A percentile compares a stretch with the other conserved stretches of the same genome.
Evolutionary conservation across 306 rosid species (phyloP).

Genomic region (Lathyrus sativus): DNA sequence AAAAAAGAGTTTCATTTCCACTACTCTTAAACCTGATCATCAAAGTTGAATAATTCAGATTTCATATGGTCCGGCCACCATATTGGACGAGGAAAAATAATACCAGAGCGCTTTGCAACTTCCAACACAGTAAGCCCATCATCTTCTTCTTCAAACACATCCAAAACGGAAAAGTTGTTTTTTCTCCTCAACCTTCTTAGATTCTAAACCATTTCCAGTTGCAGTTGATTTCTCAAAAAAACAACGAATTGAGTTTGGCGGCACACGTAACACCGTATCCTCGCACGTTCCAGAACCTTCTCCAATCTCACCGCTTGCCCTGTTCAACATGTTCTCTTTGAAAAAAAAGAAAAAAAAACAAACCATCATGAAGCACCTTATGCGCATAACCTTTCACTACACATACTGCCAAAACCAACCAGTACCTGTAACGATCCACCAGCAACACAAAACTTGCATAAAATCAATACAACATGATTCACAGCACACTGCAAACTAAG

Average conservation of each 20-base stretch:
- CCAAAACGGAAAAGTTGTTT: not conserved
- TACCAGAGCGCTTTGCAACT: constrained; percentile 32
- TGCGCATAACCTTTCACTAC: too few relatives aligned
- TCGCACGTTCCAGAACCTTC: constrained; percentile 28
- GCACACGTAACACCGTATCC: not conserved
- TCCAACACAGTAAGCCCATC: constrained; percentile 24
- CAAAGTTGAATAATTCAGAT: not conserved
- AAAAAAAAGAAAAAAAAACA: too few relatives aligned
- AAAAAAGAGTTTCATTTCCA: too few relatives aligned
- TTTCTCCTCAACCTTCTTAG: not conserved
- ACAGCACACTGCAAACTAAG: too few relatives aligned
- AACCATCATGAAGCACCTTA: too few relatives aligned
- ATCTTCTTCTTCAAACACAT: constrained; percentile 30
- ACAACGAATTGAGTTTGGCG: constrained; percentile 34
- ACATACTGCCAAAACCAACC: too few relatives aligned
- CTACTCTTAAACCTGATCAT: too few relatives aligned
- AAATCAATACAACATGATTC: too few relatives aligned
- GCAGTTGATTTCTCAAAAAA: not conserved
- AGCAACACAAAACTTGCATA: too few relatives aligned
- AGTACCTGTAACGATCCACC: too few relatives aligned
- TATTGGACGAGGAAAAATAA: constrained; percentile 45
- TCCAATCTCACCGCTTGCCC: not conserved
- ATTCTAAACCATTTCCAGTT: not conserved
- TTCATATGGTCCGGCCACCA: constrained; percentile 36
- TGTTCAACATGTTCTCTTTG: too few relatives aligned